Evolutionary conservation across 2,329 filamentous ascomycete species (phyloP), one percentile per base, ranked within the genome.

Genomic region (Fusarium sp.): DNA sequence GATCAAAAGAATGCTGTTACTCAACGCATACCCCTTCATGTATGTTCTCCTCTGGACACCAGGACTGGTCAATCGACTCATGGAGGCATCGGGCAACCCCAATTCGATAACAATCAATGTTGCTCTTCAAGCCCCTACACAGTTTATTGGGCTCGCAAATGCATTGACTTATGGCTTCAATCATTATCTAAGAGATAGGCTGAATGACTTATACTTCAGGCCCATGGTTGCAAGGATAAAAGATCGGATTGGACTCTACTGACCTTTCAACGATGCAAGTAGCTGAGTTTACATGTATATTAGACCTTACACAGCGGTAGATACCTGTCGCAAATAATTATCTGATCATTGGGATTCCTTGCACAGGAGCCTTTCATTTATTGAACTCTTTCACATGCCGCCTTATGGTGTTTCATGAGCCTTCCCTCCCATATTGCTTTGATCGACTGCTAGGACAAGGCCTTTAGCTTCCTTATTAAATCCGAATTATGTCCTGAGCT

Each of bases 111-210:
- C 47, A 4, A 10, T 42, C 6, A 51, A 51, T 2, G 50, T 36
- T n/a, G 56, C 58, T 4, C 49, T 70, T 10, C 66, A 69, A 20
- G 37, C 33, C 1, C 62, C 67, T 2, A 69, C 66, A 0, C 66
- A 70, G 15, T 70, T 55, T 21, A 42, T 70, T 0, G 63, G 66
- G 5, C 27, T 70, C 5, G 66, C 58, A 1, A 70, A 70, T 21
- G 58, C 67, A 1, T 20, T 70, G 31, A 70, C 67, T 1, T 70
- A 69, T 41, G 62, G 67, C 5, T 61, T 70, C 20, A 69, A 69
- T 25, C 13, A 53, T 72, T 39, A 77, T 55, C 1, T 68, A 9
- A 64, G 65, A 27, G 63, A 68, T 5, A 59, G 63, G 13, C 18
- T 66, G 14, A 59, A 51, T 10, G 49, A 40, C 2, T 21, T 63